phyloP scores from a whole-genome alignment of 371 early-diverging fungal species.

The Haplosporangium sp. region DNA sequence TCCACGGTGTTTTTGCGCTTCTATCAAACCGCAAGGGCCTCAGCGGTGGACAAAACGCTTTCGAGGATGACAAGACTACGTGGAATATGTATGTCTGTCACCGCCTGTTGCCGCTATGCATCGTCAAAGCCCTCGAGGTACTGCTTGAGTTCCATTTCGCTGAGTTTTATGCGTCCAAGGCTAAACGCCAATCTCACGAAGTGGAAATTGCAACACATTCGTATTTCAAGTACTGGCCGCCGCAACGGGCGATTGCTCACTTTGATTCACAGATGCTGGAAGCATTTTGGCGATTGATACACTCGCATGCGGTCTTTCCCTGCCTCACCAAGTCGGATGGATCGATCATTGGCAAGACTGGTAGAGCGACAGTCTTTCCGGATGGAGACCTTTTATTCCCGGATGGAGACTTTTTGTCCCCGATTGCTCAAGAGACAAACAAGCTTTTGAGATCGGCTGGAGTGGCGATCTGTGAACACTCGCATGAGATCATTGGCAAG shows the following conservation, averaged over 20 bases:
- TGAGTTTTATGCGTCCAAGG: not conserved
- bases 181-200: not conserved
- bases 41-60: not conserved
- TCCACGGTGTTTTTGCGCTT: slow-evolving; percentile 39
- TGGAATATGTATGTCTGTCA: slow-evolving; percentile 8
- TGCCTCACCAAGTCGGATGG: too few relatives aligned
- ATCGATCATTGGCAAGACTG: too few relatives aligned
- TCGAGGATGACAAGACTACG: not conserved
- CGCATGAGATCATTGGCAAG: too few relatives aligned
- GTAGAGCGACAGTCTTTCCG: too few relatives aligned
- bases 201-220: not conserved
- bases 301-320: too few relatives aligned
- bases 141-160: not conserved
- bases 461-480: too few relatives aligned
- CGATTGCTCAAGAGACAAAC: too few relatives aligned
- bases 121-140: not conserved
- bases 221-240: slow-evolving; percentile 26
- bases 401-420: too few relatives aligned
- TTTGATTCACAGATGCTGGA: not conserved
- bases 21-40: slow-evolving; percentile 28
- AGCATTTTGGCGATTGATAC: too few relatives aligned
- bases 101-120: not conserved
- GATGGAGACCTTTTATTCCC: too few relatives aligned
- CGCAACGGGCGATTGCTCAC: not conserved
- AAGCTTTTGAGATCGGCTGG: too few relatives aligned